Evolutionary conservation across 352 stramenopile genomes (phyloP).

Genomic region (Hyaloperonospora brassicae): DNA sequence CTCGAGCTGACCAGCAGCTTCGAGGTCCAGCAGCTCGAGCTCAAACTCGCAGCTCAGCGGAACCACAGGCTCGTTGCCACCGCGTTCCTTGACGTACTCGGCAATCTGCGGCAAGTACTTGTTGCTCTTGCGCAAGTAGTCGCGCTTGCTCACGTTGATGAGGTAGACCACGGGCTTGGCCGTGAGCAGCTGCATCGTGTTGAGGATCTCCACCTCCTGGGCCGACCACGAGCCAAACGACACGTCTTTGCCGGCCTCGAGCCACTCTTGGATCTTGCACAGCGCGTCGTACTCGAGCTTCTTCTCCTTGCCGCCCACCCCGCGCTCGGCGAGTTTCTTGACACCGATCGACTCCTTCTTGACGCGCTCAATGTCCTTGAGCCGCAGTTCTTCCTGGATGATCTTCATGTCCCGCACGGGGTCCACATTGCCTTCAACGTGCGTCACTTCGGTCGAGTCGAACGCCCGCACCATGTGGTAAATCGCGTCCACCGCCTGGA

Average conservation of each 20-base stretch:
- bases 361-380: conserved; percentile 95
- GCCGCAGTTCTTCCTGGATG: conserved; percentile 96
- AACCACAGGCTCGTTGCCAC: conserved; percentile 94
- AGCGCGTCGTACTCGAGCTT: conserved; percentile 90
- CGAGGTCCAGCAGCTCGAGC: conserved; percentile 86
- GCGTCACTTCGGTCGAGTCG: conserved; percentile 96
- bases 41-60: conserved; percentile 99
- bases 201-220: conserved; percentile 87
- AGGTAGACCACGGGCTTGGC: conserved; percentile 97
- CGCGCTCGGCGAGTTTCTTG: conserved; percentile 85
- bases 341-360: conserved; percentile 64
- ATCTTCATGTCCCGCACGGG: conserved; percentile 98
- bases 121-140: conserved; percentile 97
- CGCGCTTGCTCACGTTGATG: conserved; percentile 98
- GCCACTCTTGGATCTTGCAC: conserved; percentile 71
- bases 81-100: conserved; percentile 94
- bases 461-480: conserved; percentile 98
- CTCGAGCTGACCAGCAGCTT: conserved; percentile 44
- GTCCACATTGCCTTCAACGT: conserved; percentile 99
- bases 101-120: conserved; percentile 97
- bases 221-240: conserved; percentile 86
- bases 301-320: conserved; percentile 91
- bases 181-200: conserved; percentile 88
- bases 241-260: conserved; percentile 86
- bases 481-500: conserved; percentile 97